A percentile compares a stretch with the other conserved stretches of the same genome.
Conservation (phyloP, 768 basidiomycete species). For the Fistulinella prunicolor region DNA sequence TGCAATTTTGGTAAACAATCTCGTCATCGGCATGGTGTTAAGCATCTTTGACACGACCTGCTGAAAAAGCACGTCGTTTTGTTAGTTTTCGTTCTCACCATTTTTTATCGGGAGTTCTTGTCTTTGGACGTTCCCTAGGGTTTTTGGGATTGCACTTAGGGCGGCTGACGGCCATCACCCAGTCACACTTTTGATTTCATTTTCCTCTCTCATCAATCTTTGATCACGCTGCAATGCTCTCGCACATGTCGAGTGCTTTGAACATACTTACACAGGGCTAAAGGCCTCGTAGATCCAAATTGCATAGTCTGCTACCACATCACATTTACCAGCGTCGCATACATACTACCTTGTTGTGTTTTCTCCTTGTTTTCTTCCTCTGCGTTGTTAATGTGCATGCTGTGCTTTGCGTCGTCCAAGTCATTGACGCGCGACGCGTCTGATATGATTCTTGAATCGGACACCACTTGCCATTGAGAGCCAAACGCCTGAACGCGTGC, state of each 20-base stretch:
- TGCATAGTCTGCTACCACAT: constrained; percentile 16
- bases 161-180: constrained; percentile 31
- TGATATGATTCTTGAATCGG: constrained; percentile 1
- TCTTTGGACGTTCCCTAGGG: constrained; percentile 12
- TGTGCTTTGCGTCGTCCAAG: constrained; percentile 9
- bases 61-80: constrained; percentile 7
- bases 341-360: constrained; percentile 24
- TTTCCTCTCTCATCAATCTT: constrained; percentile 3
- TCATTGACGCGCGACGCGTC: constrained; percentile 7
- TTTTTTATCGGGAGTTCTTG: constrained; percentile 8
- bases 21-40: constrained; percentile 14
- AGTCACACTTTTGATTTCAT: constrained; percentile 13
- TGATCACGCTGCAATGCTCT: constrained; percentile 14
- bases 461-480: constrained; percentile 1
- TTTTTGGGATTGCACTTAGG: constrained; percentile 16
- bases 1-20: neutral
- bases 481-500: constrained; percentile 13
- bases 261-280: constrained; percentile 33
- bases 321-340: constrained; percentile 20
- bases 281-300: constrained; percentile 33
- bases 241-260: constrained; percentile 16
- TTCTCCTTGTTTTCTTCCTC: constrained; percentile 10
- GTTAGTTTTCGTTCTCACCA: constrained; percentile 5
- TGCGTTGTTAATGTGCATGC: constrained; percentile 19
- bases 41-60: constrained; percentile 20